Conservation (phyloP, 768 basidiomycete genomes). For the Lactarius pseudohatsudake region DNA sequence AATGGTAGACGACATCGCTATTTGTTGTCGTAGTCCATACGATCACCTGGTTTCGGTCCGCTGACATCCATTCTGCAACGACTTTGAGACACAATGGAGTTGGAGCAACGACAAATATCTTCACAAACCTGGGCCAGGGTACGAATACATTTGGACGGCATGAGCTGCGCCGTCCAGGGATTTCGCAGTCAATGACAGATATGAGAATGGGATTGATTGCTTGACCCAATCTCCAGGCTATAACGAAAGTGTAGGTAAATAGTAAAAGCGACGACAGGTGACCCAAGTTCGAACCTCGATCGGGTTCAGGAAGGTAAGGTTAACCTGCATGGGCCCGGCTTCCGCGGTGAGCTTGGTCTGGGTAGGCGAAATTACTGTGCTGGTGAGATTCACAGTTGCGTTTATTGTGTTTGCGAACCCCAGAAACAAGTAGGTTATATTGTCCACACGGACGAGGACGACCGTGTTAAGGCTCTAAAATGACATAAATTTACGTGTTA, state of each 20-base stretch:
- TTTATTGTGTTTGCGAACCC: not conserved
- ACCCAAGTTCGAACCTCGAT: not conserved
- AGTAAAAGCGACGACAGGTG: not conserved
- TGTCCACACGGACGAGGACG: not conserved
- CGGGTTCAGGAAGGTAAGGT: not conserved
- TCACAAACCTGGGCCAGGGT: conserved; percentile 38
- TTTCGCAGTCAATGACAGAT: not conserved
- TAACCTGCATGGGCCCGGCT: not conserved
- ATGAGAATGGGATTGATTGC: not conserved
- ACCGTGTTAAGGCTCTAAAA: conserved; percentile 7
- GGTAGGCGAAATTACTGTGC: not conserved
- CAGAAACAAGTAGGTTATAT: not conserved
- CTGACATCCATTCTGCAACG: not conserved
- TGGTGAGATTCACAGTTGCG: conserved; percentile 22
- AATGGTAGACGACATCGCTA: no score
- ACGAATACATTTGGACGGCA: conserved; percentile 40
- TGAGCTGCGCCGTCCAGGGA: conserved; percentile 39
- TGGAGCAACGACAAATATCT: not conserved
- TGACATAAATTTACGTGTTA: no score
- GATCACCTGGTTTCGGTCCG: not conserved
- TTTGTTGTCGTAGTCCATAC: no score
- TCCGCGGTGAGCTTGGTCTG: not conserved
- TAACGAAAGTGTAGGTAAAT: not conserved
- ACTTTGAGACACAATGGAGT: not conserved
- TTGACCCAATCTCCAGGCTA: conserved; percentile 36